Conservation (phyloP, 2,329 filamentous ascomycete genomes). For the Aspergillus eucalypticola region DNA sequence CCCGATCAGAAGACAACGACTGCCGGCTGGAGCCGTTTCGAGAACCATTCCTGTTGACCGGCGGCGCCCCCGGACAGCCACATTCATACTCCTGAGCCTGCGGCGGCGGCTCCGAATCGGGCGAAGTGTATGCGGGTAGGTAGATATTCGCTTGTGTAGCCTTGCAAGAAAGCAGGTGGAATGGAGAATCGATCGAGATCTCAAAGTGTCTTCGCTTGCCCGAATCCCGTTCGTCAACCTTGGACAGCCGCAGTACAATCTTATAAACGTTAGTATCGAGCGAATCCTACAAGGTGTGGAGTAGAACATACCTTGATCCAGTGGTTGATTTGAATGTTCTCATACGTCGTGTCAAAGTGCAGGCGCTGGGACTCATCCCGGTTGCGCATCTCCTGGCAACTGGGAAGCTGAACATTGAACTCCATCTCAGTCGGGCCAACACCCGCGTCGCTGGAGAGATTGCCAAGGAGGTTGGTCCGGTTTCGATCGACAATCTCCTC, state of each 20-base stretch:
- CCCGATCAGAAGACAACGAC: constrained; percentile 26
- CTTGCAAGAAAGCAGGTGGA: constrained; percentile 88
- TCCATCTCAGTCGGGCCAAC: constrained; percentile 92
- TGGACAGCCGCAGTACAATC: constrained; percentile 92
- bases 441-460: constrained; percentile 72
- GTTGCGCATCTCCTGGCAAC: constrained; percentile 77
- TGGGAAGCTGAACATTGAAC: constrained; percentile 88
- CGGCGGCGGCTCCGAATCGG: constrained; percentile 50
- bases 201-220: constrained; percentile 85
- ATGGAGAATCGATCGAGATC: constrained; percentile 93
- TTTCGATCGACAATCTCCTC: constrained; percentile 56
- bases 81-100: constrained; percentile 62
- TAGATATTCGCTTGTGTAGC: constrained; percentile 89
- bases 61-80: constrained; percentile 67
- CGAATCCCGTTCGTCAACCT: constrained; percentile 75
- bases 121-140: constrained; percentile 74
- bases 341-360: constrained; percentile 89
- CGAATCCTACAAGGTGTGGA: neutral
- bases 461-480: constrained; percentile 73
- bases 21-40: constrained; percentile 29
- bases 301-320: constrained; percentile 77
- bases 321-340: constrained; percentile 90
- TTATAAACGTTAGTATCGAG: constrained; percentile 36
- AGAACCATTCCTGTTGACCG: constrained; percentile 23
- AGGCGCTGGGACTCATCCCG: constrained; percentile 67